phyloP scores from a whole-genome alignment of 2,329 filamentous ascomycete genomes.

The Blastomyces silverae region DNA sequence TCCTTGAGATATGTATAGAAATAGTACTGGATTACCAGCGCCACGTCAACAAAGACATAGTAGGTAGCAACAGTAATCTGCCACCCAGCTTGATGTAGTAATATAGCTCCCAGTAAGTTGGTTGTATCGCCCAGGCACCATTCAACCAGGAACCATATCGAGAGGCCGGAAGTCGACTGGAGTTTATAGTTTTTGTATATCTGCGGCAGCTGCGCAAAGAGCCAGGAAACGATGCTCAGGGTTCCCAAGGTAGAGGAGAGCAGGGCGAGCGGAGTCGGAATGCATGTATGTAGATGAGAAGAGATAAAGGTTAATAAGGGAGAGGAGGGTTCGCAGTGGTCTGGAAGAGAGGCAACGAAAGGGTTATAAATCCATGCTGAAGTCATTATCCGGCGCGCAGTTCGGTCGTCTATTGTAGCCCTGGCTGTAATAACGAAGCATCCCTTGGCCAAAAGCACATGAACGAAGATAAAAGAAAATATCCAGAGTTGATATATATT shows the following conservation, averaged over 20 bases:
- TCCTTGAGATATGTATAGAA: constrained; percentile 57
- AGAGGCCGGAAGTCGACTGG: constrained; percentile 58
- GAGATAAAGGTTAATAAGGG: constrained; percentile 53
- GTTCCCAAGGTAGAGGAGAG: constrained; percentile 55
- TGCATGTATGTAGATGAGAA: constrained; percentile 54
- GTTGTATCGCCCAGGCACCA: constrained; percentile 60
- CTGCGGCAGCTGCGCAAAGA: constrained; percentile 63
- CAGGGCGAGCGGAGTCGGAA: constrained; percentile 58
- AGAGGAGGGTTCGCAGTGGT: constrained; percentile 55
- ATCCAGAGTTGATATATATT: neutral
- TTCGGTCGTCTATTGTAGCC: neutral
- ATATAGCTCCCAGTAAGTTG: constrained; percentile 57
- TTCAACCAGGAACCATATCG: constrained; percentile 58
- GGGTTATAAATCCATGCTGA: constrained; percentile 28
- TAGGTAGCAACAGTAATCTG: constrained; percentile 59
- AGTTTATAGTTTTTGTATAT: constrained; percentile 62
- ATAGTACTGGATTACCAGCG: constrained; percentile 56
- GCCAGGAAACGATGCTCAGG: constrained; percentile 59
- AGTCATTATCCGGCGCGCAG: constrained; percentile 25
- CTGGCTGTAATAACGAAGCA: constrained; percentile 9
- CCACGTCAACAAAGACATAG: constrained; percentile 59
- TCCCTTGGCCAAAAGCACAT: neutral
- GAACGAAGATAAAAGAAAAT: neutral
- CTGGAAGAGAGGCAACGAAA: constrained; percentile 42
- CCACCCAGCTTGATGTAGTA: constrained; percentile 59